Base-by-base conservation (phyloP, 2,329 filamentous ascomycete genomes). In the Chaetoscypha palmicola region DNA sequence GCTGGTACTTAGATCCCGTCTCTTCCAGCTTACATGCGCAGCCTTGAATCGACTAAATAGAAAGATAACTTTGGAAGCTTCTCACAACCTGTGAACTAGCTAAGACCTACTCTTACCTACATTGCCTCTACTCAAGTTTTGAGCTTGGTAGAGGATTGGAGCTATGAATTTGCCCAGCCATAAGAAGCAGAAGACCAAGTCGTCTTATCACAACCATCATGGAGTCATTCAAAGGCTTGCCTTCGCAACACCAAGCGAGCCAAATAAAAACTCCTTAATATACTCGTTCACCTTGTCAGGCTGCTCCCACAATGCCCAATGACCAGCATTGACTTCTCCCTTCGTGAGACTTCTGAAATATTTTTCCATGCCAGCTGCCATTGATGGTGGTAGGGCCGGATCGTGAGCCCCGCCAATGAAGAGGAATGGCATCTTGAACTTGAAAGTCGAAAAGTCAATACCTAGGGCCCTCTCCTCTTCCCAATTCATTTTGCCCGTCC, bases 281-380 rank as follows among this genome's bases (percentile, higher is more conserved):
- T 80, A 68, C 38, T 60, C 62, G 63, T 96, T 96, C 2, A 87
- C 77, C 55, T 83, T 77, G 17, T 72, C 75, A 0, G 83, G 73
- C 51, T 76, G 77, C 69, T 95, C 78, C 70, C 79, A 81, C 60
- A 94, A 66, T 35, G 83, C 86, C 91, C 91, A 97, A 65, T 97
- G 92, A 14, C 73, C 70, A 0, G 83, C 74, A 26, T 81, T 65
- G 43, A 95, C 81, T 61, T 85, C 77, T 7, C 67, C 72, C 48
- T 73, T 71, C 5, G 76, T 83, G 58, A 94, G 64, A 36, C 44
- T 54, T 21, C 78, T 72, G 47, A 91, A 78, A 50, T 69, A 67
- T 51, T 71, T 68, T 16, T 80, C 80, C 87, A 95, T 95, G 0
- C 76, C 76, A 19, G 64, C 66, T 1, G 83, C 75, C 76, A 96